A percentile compares a stretch with the other conserved stretches of the same genome.
Conservation (phyloP, 345 rosid species). For the Salix udensis region DNA sequence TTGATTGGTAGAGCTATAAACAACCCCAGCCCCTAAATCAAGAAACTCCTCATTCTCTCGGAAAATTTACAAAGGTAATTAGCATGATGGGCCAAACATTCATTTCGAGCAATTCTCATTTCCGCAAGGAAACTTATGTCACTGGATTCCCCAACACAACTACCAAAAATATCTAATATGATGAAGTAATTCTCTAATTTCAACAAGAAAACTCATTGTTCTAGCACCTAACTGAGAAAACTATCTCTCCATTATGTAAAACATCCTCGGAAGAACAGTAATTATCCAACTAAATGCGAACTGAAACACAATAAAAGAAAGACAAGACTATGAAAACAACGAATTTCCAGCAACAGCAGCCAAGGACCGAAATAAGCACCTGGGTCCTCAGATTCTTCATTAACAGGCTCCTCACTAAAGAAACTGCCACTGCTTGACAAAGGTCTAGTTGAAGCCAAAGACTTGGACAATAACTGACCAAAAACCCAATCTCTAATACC, state of each 20-base stretch:
- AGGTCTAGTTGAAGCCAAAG: conserved; percentile 62
- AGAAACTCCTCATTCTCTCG: background rate
- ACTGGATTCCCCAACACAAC: background rate
- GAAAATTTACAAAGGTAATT: background rate
- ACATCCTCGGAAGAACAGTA: background rate
- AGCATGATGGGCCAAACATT: background rate
- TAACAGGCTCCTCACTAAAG: conserved; percentile 24
- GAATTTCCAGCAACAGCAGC: background rate
- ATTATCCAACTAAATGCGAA: background rate
- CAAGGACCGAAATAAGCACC: conserved; percentile 29
- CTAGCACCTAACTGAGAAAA: background rate
- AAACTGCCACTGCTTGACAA: conserved; percentile 48
- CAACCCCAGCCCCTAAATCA: background rate
- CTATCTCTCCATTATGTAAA: background rate
- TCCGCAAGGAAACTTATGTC: background rate
- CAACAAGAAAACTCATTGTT: background rate
- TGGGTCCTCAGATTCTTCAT: conserved; percentile 38
- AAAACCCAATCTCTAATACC: conserved; percentile 77
- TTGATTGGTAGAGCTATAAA: background rate
- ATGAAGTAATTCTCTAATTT: background rate
- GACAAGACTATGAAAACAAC: background rate
- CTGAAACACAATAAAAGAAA: background rate
- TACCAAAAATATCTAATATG: background rate
- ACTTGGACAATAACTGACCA: conserved; percentile 45
- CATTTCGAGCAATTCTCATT: background rate